A percentile compares a stretch with the other conserved stretches of the same genome.
Conservation (phyloP, 441 rosid species). For the Erysimum pusillum region DNA sequence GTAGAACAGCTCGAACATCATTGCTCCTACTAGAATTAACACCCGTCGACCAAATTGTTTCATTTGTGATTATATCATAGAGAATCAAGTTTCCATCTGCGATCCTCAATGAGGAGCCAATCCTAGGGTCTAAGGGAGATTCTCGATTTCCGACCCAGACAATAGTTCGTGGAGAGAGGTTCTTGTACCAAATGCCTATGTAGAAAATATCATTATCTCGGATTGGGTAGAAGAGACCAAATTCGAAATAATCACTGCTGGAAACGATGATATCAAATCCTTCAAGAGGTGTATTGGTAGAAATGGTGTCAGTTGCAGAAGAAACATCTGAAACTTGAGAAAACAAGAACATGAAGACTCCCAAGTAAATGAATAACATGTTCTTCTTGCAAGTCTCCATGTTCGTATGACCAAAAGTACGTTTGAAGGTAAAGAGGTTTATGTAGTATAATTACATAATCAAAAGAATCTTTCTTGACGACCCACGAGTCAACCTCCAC, state of each 20-base stretch:
- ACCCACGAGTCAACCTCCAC: no score
- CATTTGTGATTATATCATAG: not conserved
- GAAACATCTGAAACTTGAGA: not conserved
- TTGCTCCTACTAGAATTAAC: not conserved
- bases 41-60: not conserved
- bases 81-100: constrained; percentile 1
- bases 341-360: constrained; percentile 20
- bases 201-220: not conserved
- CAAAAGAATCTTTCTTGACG: no score
- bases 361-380: not conserved
- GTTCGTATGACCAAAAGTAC: no score
- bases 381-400: constrained; percentile 20
- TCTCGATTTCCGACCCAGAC: constrained; percentile 29
- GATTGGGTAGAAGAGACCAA: not conserved
- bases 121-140: no score
- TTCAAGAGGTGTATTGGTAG: not conserved
- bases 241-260: not conserved
- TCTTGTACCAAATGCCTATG: constrained; percentile 32
- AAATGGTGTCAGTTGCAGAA: constrained; percentile 8
- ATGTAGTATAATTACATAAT: no score
- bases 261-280: not conserved
- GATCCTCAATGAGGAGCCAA: not conserved
- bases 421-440: not conserved
- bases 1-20: not conserved
- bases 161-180: not conserved